Conservation (phyloP, 2,329 filamentous ascomycete genomes). For the Xylariales sp. region DNA sequence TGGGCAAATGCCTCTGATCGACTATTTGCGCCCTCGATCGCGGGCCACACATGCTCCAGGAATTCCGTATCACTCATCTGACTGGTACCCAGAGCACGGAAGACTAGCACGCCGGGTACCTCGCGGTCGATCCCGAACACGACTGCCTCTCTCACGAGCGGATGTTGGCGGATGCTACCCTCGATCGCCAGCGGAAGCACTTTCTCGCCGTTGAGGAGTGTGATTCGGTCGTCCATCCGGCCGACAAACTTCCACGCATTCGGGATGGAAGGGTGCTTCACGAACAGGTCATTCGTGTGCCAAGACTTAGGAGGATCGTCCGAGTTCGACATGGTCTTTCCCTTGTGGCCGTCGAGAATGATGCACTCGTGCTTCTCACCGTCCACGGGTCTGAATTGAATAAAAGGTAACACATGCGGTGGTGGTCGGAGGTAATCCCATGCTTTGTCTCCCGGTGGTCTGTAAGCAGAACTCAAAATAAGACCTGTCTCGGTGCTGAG, state of each 20-base stretch:
- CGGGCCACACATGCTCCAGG: neutral
- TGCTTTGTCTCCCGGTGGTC: constrained; percentile 38
- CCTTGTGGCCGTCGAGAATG: constrained; percentile 24
- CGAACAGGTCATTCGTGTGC: constrained; percentile 39
- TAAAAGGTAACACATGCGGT: constrained; percentile 31
- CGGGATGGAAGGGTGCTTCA: constrained; percentile 33
- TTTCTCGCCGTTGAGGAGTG: no score
- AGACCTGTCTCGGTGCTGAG: no score
- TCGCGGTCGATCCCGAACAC: neutral
- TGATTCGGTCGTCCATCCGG: constrained; percentile 40
- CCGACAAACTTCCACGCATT: constrained; percentile 41
- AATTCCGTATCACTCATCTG: neutral
- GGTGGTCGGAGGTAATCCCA: constrained; percentile 53
- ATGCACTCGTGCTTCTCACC: constrained; percentile 25
- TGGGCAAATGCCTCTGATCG: neutral
- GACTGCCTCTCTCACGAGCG: constrained; percentile 47
- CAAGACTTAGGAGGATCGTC: constrained; percentile 40
- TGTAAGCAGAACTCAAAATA: constrained; percentile 52
- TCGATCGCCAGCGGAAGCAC: constrained; percentile 44
- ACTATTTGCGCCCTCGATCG: neutral
- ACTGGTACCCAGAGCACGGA: neutral
- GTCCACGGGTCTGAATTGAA: constrained; percentile 29
- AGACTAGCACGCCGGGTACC: neutral
- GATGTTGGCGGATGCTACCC: constrained; percentile 47
- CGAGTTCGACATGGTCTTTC: constrained; percentile 29